phyloP scores from a whole-genome alignment of 371 early-diverging fungal genomes.

The Pancytospora epiphaga region DNA sequence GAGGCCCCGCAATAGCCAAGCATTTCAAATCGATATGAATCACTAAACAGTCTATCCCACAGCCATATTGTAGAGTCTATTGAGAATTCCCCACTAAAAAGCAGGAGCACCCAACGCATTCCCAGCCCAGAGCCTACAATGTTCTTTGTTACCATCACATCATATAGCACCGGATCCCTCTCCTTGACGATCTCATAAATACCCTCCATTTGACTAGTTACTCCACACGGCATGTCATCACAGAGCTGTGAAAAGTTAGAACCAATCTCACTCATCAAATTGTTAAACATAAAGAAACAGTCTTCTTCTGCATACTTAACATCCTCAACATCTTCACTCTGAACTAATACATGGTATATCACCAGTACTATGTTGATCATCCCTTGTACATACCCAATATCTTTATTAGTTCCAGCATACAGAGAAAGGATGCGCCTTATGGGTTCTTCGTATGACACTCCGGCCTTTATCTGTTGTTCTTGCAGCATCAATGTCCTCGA shows the following conservation, averaged over 20 bases:
- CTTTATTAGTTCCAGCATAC: slow-evolving; percentile 45
- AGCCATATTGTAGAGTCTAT: slow-evolving; percentile 49
- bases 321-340: slow-evolving; percentile 33
- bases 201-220: slow-evolving; percentile 34
- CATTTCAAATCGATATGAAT: slow-evolving; percentile 51
- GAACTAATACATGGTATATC: slow-evolving; percentile 56
- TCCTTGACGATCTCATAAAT: slow-evolving; percentile 47
- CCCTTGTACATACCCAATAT: slow-evolving; percentile 61
- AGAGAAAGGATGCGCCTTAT: slow-evolving; percentile 51
- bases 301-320: slow-evolving; percentile 52
- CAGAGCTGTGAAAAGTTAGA: slow-evolving; percentile 51
- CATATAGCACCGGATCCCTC: slow-evolving; percentile 45
- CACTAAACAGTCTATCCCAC: slow-evolving; percentile 60
- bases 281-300: slow-evolving; percentile 58
- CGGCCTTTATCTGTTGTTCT: slow-evolving; percentile 28
- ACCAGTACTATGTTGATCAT: slow-evolving; percentile 56
- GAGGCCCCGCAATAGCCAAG: slow-evolving; percentile 53
- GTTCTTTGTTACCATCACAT: slow-evolving; percentile 29
- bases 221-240: slow-evolving; percentile 43
- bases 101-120: slow-evolving; percentile 57
- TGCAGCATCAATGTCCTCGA: neutral
- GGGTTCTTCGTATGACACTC: slow-evolving; percentile 1
- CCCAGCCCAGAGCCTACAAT: slow-evolving; percentile 42
- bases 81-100: slow-evolving; percentile 53
- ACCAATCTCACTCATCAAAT: slow-evolving; percentile 58